Percentiles rank a stretch among this genome's conserved stretches.
Evolutionary conservation across 768 basidiomycete species (phyloP).

Genomic region (Serendipita sp.): DNA sequence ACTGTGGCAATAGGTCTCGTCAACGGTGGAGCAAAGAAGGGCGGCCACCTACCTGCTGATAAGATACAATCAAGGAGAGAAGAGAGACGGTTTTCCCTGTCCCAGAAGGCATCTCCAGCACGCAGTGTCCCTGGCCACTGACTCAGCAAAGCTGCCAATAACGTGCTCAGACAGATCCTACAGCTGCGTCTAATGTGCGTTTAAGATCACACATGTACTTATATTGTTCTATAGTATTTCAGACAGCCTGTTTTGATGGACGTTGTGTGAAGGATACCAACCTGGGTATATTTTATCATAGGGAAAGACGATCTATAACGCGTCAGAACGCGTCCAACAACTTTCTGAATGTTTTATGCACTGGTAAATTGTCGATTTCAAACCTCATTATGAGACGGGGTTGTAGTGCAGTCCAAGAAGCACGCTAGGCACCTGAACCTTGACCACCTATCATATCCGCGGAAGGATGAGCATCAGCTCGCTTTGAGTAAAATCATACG

Average conservation of each 20-base stretch:
- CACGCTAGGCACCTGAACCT: neutral
- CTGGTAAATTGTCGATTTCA: constrained; percentile 64
- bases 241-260: neutral
- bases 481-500: too few relatives aligned
- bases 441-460: neutral
- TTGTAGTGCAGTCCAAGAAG: neutral
- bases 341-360: constrained; percentile 16
- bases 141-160: neutral
- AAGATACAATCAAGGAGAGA: constrained; percentile 88
- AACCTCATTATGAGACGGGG: constrained; percentile 47
- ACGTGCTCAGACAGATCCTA: constrained; percentile 20
- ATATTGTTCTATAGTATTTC: constrained; percentile 64
- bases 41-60: constrained; percentile 59
- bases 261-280: constrained; percentile 20
- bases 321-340: constrained; percentile 4
- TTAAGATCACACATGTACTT: constrained; percentile 99
- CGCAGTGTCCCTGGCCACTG: constrained; percentile 72
- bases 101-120: constrained; percentile 99
- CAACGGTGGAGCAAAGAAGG: neutral
- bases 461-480: neutral
- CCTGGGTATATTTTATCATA: constrained; percentile 95
- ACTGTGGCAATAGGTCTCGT: constrained; percentile 28
- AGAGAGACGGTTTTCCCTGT: constrained; percentile 98
- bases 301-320: constrained; percentile 63
- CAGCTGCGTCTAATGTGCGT: constrained; percentile 85